Evolutionary conservation across 106 monocot genomes (phyloP), one percentile per base, ranked within the genome.

Genomic region (Dendrobium huoshanense): DNA sequence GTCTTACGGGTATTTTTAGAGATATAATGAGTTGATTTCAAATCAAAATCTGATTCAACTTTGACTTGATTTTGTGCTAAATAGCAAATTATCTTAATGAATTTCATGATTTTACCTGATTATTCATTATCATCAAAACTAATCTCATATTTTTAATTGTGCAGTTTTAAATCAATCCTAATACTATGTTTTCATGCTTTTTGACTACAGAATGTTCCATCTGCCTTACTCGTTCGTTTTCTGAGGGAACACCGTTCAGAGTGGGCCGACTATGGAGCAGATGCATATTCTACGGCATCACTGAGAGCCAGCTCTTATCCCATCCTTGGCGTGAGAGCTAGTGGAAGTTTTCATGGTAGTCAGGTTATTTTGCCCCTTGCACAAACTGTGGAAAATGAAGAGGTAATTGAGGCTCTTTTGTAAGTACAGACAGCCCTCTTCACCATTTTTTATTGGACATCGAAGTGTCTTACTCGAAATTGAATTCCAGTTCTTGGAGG

Each of bases 161-260:
- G 20, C 61, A 61, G 19, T 5, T 61, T 9, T 22, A 61, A 22
- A 13, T 61, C 61, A 61, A 61, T 22, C 8, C 22, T 61, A 61
- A 61, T n/a, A 22, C 5, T 61, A 33, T 70, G 16, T 74, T 74
- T 41, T 74, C 74, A 33, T 41, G 45, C 17, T 85, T 58, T 58
- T 61, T 7, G 6, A 65, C 83, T 75, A 29, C 81, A 96, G 96
- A 87, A 90, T 85, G 94, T 96, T 31, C 85, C 94, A 65, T 90
- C 96, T 73, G 90, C 86, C 44, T 85, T 90, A 58, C 81, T 96
- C 18, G 87, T 96, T 54, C 87, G 90, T 20, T 96, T 94, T 79
- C 74, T 96, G 81, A 90, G 96, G 84, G 94, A 94, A 77, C 96
- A 96, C 29, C 93, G 96, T 27, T 96, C 96, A 3, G 92, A 94